Evolutionary conservation across 2,329 filamentous ascomycete genomes (phyloP).

Genomic region (Dendrostoma leiphaemia): DNA sequence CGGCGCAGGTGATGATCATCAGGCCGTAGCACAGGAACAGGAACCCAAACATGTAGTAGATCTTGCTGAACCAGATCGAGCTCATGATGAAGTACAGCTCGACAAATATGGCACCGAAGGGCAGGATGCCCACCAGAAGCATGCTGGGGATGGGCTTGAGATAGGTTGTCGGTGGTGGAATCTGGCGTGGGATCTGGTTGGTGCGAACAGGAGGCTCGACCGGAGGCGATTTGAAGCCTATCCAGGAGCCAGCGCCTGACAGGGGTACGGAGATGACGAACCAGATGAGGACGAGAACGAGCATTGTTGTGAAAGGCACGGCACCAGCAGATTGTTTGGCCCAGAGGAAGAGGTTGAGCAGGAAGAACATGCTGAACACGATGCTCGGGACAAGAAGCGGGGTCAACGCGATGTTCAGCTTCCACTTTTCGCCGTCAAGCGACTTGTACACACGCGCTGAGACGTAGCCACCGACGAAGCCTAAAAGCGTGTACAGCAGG

Average conservation of each 20-base stretch:
- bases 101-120: constrained; percentile 95
- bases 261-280: constrained; percentile 94
- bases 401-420: constrained; percentile 85
- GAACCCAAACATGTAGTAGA: constrained; percentile 99
- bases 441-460: constrained; percentile 93
- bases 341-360: constrained; percentile 96
- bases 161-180: constrained; percentile 80
- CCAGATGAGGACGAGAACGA: constrained; percentile 91
- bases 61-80: constrained; percentile 96
- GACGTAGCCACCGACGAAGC: constrained; percentile 87
- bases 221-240: constrained; percentile 76
- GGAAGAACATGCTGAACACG: constrained; percentile 86
- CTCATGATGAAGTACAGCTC: constrained; percentile 99
- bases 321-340: constrained; percentile 88
- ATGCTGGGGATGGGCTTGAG: constrained; percentile 86
- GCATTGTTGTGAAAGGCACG: constrained; percentile 95
- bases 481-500: constrained; percentile 88
- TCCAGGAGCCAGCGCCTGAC: constrained; percentile 85
- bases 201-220: constrained; percentile 83
- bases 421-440: constrained; percentile 90
- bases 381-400: constrained; percentile 81
- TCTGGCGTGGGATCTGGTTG: constrained; percentile 97
- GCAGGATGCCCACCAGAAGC: constrained; percentile 86
- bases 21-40: constrained; percentile 95
- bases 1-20: constrained; percentile 93